Conservation (phyloP, 306 rosid species). For the Quercus berberidifolia region DNA sequence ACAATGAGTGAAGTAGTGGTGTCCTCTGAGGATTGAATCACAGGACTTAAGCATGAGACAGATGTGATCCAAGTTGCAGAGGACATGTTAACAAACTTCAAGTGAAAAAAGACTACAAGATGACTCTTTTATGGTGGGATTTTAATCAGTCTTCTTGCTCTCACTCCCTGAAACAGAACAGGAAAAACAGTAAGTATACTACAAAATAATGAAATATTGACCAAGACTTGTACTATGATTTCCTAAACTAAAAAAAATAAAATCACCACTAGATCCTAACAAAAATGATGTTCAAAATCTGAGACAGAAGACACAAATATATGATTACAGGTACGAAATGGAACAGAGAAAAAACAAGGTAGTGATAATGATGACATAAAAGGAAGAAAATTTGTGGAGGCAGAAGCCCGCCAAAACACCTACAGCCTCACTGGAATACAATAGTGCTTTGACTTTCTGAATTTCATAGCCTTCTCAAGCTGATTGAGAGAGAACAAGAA, state of each 20-base stretch:
- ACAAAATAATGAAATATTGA: neutral
- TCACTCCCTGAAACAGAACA: constrained; percentile 4
- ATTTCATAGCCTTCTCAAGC: neutral
- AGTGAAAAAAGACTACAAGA: neutral
- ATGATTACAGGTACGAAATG: neutral
- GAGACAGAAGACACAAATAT: neutral
- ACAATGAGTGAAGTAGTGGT: constrained; percentile 26
- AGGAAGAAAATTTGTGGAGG: neutral
- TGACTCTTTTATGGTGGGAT: neutral
- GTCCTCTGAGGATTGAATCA: constrained; percentile 33
- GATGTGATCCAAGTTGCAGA: constrained; percentile 53
- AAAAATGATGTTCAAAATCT: neutral
- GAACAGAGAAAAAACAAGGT: neutral
- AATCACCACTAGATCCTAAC: neutral
- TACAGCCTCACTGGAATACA: neutral
- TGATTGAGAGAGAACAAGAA: neutral
- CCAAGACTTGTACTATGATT: neutral
- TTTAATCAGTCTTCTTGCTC: neutral
- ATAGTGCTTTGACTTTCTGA: neutral
- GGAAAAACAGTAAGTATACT: neutral
- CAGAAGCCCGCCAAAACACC: neutral
- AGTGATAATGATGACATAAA: neutral
- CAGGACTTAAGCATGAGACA: constrained; percentile 47
- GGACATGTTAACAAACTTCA: constrained; percentile 31
- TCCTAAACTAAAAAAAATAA: neutral